phyloP scores from a whole-genome alignment of 2,329 filamentous ascomycete species.

The Phialophora verrucosa region DNA sequence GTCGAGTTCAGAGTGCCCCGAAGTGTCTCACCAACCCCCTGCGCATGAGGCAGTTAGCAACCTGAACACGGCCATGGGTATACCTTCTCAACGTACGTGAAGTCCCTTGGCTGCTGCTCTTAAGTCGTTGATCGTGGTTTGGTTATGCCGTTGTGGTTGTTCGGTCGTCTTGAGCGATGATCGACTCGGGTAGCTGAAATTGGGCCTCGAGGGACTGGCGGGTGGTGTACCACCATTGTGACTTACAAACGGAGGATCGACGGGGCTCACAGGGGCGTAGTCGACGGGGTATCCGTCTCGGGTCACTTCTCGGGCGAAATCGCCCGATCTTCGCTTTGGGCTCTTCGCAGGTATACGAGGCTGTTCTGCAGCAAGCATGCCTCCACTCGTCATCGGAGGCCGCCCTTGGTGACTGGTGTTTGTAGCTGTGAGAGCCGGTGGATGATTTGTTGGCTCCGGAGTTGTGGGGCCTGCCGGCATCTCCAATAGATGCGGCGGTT shows the following conservation, averaged over 20 bases:
- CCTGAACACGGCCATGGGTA: not conserved
- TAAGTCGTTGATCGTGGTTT: slow-evolving; percentile 35
- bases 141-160: slow-evolving; percentile 33
- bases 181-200: slow-evolving; percentile 39
- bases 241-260: slow-evolving; percentile 24
- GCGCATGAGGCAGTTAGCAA: not conserved
- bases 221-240: slow-evolving; percentile 27
- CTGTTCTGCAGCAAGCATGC: slow-evolving; percentile 21
- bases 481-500: slow-evolving; percentile 23
- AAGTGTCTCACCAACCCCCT: slow-evolving; percentile 40
- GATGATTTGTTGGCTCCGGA: not conserved
- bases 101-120: slow-evolving; percentile 37
- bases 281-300: slow-evolving; percentile 11
- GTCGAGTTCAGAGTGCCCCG: slow-evolving; percentile 36
- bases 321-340: slow-evolving; percentile 31
- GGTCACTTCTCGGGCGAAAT: slow-evolving; percentile 21
- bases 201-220: slow-evolving; percentile 31
- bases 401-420: slow-evolving; percentile 22
- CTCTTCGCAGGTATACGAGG: slow-evolving; percentile 31
- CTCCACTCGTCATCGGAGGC: slow-evolving; percentile 16
- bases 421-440: slow-evolving; percentile 18
- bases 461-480: slow-evolving; percentile 19
- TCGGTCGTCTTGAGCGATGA: slow-evolving; percentile 29
- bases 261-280: slow-evolving; percentile 30
- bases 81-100: slow-evolving; percentile 28